A percentile compares a stretch with the other conserved stretches of the same genome.
Evolutionary conservation across 331 rosid species (phyloP).

Genomic region (Ulmus americana): DNA sequence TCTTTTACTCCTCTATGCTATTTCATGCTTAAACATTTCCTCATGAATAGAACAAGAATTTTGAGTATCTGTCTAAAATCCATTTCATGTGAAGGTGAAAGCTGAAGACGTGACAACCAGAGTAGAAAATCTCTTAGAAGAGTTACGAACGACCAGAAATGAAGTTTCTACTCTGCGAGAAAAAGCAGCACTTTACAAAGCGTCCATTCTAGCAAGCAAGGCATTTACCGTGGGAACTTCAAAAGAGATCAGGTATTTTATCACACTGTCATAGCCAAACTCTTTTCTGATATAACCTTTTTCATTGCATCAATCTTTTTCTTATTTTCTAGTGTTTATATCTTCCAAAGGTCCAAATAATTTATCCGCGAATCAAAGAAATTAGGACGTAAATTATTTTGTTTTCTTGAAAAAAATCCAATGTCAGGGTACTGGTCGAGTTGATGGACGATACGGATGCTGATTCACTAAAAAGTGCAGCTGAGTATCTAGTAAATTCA

Average conservation of each 20-base stretch:
- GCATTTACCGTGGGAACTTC: slow-evolving; percentile 60
- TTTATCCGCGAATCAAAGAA: background rate
- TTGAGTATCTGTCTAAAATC: background rate
- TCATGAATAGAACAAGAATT: slow-evolving; percentile 5
- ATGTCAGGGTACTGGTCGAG: slow-evolving; percentile 68
- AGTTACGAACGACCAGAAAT: slow-evolving; percentile 58
- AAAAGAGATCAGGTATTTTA: slow-evolving; percentile 55
- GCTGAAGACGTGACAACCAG: slow-evolving; percentile 78
- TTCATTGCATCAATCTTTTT: background rate
- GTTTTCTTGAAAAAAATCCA: slow-evolving; percentile 17
- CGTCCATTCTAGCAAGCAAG: slow-evolving; percentile 57
- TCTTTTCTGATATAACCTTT: background rate
- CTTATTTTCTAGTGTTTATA: background rate
- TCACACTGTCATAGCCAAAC: background rate
- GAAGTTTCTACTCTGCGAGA: slow-evolving; percentile 67
- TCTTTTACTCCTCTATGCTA: background rate
- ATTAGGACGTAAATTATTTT: background rate
- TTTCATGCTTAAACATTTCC: background rate
- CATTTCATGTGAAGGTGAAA: slow-evolving; percentile 58
- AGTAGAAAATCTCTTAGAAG: slow-evolving; percentile 71
- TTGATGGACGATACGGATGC: slow-evolving; percentile 76
- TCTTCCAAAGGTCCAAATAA: background rate
- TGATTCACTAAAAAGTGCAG: slow-evolving; percentile 75
- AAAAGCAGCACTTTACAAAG: slow-evolving; percentile 72
- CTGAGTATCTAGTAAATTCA: slow-evolving; percentile 61